These are phyloP conservation scores for Amyloporia xantha DNA, from an alignment of 768 basidiomycete genomes.

Conservation along the genomic window DNA sequence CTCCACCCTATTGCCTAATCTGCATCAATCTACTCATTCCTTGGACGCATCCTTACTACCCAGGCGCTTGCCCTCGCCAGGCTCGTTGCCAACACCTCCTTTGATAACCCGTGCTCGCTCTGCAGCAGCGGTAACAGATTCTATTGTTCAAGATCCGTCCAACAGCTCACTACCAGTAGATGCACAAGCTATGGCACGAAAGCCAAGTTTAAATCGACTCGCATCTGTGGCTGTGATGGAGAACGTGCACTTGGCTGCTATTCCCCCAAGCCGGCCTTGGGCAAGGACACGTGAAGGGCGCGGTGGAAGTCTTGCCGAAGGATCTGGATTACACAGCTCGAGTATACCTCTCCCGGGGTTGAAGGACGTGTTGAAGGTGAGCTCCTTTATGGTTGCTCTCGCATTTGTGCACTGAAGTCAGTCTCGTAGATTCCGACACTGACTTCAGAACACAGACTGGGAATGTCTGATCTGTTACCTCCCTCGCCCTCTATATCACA, in stretches of 20 bases:
- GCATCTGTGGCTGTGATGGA: constrained; percentile 54
- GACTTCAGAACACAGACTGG: constrained; percentile 63
- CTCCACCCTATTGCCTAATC: constrained; percentile 23
- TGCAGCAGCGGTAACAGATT: constrained; percentile 22
- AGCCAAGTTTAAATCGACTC: constrained; percentile 40
- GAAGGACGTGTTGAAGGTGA: constrained; percentile 70
- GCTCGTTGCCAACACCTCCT: constrained; percentile 25
- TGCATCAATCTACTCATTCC: constrained; percentile 54
- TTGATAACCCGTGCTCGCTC: constrained; percentile 28
- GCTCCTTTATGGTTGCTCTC: neutral
- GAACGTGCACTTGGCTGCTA: constrained; percentile 22
- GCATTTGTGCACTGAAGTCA: neutral
- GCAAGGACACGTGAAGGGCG: constrained; percentile 35
- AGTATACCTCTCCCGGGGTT: constrained; percentile 41
- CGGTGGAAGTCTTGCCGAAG: constrained; percentile 39
- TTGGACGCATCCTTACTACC: constrained; percentile 37
- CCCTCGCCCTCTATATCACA: constrained; percentile 56
- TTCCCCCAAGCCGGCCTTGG: constrained; percentile 41
- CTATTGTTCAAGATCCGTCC: neutral
- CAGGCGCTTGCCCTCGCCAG: constrained; percentile 21
- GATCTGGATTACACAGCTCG: constrained; percentile 8
- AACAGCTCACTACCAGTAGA: neutral
- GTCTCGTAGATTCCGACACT: constrained; percentile 51
- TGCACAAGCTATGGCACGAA: constrained; percentile 17
- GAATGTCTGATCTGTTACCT: constrained; percentile 62